phyloP scores from a whole-genome alignment of 2,329 filamentous ascomycete genomes.

The Aspergillus terreus region DNA sequence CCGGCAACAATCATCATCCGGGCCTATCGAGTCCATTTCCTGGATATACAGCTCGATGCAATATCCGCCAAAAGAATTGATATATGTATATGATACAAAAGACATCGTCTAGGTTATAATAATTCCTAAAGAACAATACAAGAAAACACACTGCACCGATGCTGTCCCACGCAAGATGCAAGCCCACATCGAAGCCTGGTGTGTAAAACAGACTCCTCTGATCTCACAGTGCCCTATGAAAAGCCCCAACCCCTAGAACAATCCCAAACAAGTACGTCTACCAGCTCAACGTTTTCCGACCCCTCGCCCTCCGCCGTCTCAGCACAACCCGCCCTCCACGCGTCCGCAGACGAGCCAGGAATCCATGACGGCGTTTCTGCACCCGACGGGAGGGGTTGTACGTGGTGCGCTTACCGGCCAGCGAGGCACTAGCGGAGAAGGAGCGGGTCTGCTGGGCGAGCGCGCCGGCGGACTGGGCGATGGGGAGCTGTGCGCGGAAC shows the following conservation, averaged over 20 bases:
- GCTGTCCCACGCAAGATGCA: too few species aligned
- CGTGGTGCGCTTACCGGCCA: constrained; percentile 49
- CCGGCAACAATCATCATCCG: too few species aligned
- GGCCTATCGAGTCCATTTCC: too few species aligned
- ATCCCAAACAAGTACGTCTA: constrained; percentile 23
- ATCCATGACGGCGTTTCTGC: constrained; percentile 61
- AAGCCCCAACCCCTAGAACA: background rate
- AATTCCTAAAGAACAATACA: too few species aligned
- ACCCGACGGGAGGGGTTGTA: constrained; percentile 58
- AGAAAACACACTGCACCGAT: too few species aligned
- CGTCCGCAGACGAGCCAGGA: constrained; percentile 51
- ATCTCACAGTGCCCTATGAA: background rate
- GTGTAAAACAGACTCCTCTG: background rate
- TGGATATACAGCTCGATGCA: too few species aligned
- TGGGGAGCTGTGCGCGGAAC: constrained; percentile 5
- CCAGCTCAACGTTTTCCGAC: constrained; percentile 52
- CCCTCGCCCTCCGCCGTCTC: constrained; percentile 52
- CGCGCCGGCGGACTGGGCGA: constrained; percentile 4
- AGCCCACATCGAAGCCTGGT: too few species aligned
- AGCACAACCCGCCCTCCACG: constrained; percentile 53
- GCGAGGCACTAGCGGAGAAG: constrained; percentile 43
- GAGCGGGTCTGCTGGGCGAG: constrained; percentile 25
- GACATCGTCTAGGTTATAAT: too few species aligned
- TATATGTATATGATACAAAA: too few species aligned
- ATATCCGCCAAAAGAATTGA: too few species aligned